A percentile compares a stretch with the other conserved stretches of the same genome.
Conservation (phyloP, 2,329 filamentous ascomycete species). For the Phoma sp. region DNA sequence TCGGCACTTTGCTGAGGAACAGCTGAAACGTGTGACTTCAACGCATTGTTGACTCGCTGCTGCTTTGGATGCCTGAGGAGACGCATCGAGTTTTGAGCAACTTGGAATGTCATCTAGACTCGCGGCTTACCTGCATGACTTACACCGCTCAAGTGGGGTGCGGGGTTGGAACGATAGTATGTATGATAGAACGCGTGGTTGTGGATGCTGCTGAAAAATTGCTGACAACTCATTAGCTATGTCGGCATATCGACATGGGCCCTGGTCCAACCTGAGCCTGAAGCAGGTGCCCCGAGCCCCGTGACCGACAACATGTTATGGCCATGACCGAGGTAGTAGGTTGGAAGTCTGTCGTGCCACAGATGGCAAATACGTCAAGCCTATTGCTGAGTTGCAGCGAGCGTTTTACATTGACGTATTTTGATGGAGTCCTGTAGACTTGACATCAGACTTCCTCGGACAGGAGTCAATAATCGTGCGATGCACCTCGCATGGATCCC, state of each 20-base stretch:
- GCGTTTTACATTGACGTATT: no score
- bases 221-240: background rate
- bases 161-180: background rate
- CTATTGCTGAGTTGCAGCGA: no score
- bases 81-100: background rate
- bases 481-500: no score
- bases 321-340: background rate
- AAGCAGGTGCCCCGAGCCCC: background rate
- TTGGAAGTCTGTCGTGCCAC: background rate
- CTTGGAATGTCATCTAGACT: background rate
- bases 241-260: background rate
- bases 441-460: no score
- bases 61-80: no score
- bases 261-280: background rate
- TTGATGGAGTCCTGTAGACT: no score
- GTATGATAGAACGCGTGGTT: background rate
- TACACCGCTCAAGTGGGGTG: background rate
- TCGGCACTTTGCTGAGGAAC: no score
- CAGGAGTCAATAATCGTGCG: no score
- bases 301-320: background rate
- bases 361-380: background rate
- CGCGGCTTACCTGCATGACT: background rate
- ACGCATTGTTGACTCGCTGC: no score
- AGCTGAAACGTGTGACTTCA: no score
- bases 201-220: background rate